These are phyloP conservation scores for Cryphonectria naterciae DNA, from an alignment of 2,329 filamentous ascomycete genomes.

Conservation along the genomic window DNA sequence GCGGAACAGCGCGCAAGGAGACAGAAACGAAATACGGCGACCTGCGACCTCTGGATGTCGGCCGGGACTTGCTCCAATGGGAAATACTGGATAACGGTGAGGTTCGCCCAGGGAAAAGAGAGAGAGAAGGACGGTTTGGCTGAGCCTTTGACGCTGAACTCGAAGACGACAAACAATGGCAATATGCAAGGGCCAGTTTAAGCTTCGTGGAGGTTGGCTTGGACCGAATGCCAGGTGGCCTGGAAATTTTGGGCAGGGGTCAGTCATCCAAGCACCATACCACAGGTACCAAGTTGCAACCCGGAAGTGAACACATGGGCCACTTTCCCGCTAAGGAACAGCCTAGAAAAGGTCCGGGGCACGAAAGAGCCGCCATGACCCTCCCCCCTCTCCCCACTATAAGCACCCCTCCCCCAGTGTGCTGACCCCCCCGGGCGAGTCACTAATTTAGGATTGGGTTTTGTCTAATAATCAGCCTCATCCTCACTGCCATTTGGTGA, in stretches of 20 bases:
- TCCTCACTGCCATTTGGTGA: background rate
- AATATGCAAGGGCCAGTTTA: constrained; percentile 10
- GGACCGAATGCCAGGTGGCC: constrained; percentile 40
- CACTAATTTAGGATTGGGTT: background rate
- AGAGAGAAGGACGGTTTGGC: background rate
- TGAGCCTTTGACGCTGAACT: background rate
- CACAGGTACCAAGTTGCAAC: background rate
- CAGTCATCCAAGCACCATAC: constrained; percentile 16
- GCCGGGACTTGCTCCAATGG: background rate
- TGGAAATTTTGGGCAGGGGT: constrained; percentile 38
- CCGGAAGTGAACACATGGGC: constrained; percentile 17
- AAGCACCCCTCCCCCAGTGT: background rate
- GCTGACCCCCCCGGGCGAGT: too few relatives aligned
- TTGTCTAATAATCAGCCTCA: constrained; percentile 4
- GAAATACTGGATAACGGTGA: background rate
- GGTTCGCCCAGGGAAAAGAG: background rate
- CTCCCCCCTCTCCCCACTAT: background rate
- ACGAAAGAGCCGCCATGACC: background rate
- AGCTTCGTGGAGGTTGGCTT: constrained; percentile 16
- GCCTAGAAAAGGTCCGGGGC: background rate
- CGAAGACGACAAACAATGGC: constrained; percentile 5
- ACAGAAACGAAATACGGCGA: constrained; percentile 9
- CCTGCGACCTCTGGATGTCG: constrained; percentile 13
- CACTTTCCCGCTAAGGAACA: constrained; percentile 7
- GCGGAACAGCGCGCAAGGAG: background rate